Evolutionary conservation across 2,329 filamentous ascomycete genomes (phyloP), one percentile per base, ranked within the genome.

Genomic region (Diaporthe longicolla): DNA sequence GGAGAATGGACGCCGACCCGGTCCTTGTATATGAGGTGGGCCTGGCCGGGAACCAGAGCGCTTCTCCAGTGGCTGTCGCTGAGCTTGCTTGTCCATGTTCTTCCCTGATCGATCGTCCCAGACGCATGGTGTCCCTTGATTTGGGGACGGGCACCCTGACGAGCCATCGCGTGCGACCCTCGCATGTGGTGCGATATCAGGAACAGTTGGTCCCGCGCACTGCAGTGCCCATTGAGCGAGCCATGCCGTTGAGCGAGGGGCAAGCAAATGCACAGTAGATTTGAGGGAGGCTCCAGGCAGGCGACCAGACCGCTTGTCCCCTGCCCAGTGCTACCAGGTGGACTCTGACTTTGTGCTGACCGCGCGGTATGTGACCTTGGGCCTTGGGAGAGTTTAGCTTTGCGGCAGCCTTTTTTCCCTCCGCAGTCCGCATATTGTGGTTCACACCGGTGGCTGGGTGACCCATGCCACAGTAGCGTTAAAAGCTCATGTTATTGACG

Each of bases 401-500:
- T 66, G 45, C 63, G 63, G 63, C 45, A 52, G 37, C 63, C 63
- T 66, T 66, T 66, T 66, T 66, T 29, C 43, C 63, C n/a, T 52
- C 45, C 40, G 61, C 45, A 66, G 63, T 40, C 32, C 45, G 63
- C 45, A 66, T 32, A 52, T 37, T 66, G 21, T 66, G 63, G 63
- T 26, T 37, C 45, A 52, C 45, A 24, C n/a, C 21, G 63, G 63
- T 52, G 63, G 48, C 63, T 52, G 63, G 63, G 63, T 52, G 45
- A 66, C 63, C 63, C 63, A 66, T 66, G 63, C 52, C n/a, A 52
- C 45, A 66, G 63, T 66, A 66, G 63, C 63, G 63, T 66, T 52
- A 52, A 54, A 35, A 66, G 29, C 21, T 29, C 13, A 4, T 66
- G 63, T 66, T 66, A 66, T 66, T 66, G 63, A 52, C 63, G 45